phyloP scores from a whole-genome alignment of 2,329 filamentous ascomycete genomes.

The Acrocalymma vagum region DNA sequence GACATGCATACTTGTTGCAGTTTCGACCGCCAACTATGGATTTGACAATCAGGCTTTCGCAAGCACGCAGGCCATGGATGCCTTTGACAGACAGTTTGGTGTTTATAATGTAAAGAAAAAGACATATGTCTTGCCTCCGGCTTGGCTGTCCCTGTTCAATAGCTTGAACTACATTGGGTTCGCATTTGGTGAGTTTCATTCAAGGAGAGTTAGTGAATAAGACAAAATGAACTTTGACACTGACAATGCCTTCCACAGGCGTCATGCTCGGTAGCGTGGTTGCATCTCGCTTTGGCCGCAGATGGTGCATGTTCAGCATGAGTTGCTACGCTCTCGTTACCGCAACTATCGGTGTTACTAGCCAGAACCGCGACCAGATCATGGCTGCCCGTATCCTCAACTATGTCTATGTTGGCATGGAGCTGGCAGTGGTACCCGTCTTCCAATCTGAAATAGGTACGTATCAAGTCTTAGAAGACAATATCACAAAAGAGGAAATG shows the following conservation, averaged over 20 bases:
- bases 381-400: conserved; percentile 4
- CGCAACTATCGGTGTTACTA: conserved; percentile 1
- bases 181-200: not conserved
- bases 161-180: conserved; percentile 1
- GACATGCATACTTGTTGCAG: not conserved
- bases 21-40: conserved; percentile 1
- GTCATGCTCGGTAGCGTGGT: conserved; percentile 68
- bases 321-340: conserved; percentile 1
- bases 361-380: conserved; percentile 3
- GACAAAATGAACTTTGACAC: no score
- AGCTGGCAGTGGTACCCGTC: conserved; percentile 4
- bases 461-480: no score
- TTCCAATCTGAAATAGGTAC: conserved; percentile 6
- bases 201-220: not conserved
- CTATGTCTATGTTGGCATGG: conserved; percentile 10
- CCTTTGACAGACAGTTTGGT: conserved; percentile 3
- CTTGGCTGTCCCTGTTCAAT: conserved; percentile 1
- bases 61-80: conserved; percentile 1
- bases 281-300: conserved; percentile 52
- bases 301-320: conserved; percentile 6
- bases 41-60: conserved; percentile 6
- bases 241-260: conserved; percentile 71
- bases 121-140: not conserved
- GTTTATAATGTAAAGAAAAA: not conserved
- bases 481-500: no score